Evolutionary conservation across 176 grass and related monocot species (phyloP).

Genomic region (Zoysia japonica): DNA sequence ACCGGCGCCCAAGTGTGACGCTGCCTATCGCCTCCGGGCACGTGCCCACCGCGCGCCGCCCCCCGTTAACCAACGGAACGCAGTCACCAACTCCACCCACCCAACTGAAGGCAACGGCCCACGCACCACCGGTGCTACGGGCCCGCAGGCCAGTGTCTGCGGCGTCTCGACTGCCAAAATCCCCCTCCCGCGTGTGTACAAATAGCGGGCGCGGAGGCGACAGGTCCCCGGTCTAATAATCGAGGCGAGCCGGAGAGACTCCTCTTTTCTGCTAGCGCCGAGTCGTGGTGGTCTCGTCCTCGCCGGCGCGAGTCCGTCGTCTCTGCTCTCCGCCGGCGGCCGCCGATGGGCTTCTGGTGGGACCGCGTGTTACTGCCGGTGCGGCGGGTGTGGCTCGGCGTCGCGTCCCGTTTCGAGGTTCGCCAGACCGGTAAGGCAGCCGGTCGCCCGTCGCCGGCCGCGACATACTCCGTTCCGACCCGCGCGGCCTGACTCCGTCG

Average conservation of each 20-base stretch:
- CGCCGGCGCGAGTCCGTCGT: neutral
- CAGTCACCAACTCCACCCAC: neutral
- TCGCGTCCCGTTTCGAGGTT: constrained; percentile 74
- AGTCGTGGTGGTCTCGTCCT: neutral
- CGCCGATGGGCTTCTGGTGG: constrained; percentile 65
- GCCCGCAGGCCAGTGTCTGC: neutral
- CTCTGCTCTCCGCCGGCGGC: neutral
- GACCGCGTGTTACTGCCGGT: constrained; percentile 71
- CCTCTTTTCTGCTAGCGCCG: neutral
- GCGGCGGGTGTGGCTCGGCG: constrained; percentile 75
- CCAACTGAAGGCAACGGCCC: neutral
- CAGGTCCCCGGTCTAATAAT: constrained; percentile 27
- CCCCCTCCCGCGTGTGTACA: constrained; percentile 8
- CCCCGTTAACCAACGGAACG: constrained; percentile 24
- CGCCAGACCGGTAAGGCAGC: constrained; percentile 70
- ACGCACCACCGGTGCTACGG: fast-evolving
- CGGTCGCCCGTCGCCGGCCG: neutral
- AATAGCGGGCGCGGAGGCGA: neutral
- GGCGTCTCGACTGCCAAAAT: neutral
- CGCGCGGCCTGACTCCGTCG: constrained; percentile 8
- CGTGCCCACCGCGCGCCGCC: constrained; percentile 34
- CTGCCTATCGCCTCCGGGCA: constrained; percentile 46
- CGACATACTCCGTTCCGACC: neutral
- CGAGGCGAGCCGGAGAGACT: neutral
- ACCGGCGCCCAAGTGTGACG: constrained; percentile 30